Evolutionary conservation across 768 basidiomycete genomes (phyloP), one percentile per base, ranked within the genome.

Genomic region (Leucosporidium creatinivorum): DNA sequence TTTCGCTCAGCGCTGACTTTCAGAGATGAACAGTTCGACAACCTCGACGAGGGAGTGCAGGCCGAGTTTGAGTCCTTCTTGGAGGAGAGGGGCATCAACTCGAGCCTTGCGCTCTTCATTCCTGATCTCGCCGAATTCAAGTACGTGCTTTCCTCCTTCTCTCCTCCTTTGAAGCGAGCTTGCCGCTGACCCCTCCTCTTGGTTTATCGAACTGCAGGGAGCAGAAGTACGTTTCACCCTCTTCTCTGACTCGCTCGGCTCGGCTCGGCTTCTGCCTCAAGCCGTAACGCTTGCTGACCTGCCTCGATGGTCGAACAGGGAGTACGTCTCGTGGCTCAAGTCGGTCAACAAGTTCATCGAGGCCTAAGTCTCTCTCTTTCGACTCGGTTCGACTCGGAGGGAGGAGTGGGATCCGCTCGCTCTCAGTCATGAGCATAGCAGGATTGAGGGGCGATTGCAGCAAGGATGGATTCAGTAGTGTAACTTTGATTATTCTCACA

Each of bases 11-110:
- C 26, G 21, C 48, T n/a, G n/a, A n/a, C n/a, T n/a, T n/a, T n/a
- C n/a, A n/a, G n/a, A n/a, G n/a, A n/a, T 33, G 36, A 25, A 49
- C 78, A 90, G 85, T 98, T 96, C 75, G 90, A 93, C 66, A 89
- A 91, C 58, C 86, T 98, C 54, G 94, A 98, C 76, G 82, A 86
- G 52, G 77, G 79, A 2, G 85, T 99, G 23, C 94, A 98, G 79
- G 88, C 92, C 72, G 89, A 91, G 78, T 92, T 98, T 77, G 91
- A 94, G 76, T 84, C 84, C 76, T 98, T 83, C 84, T 80, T 99
- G 65, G 83, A 85, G 71, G 93, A 97, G 81, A 87, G 94, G 62
- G 93, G 92, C 12, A 83, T 99, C 74, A 85, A 91, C 77, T 88
- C 90, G 75, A 80, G 76, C 48, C 81, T 93, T 54, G 94, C 93